Base-by-base conservation (phyloP, 768 basidiomycete genomes). In the Kwoniella sp. region DNA sequence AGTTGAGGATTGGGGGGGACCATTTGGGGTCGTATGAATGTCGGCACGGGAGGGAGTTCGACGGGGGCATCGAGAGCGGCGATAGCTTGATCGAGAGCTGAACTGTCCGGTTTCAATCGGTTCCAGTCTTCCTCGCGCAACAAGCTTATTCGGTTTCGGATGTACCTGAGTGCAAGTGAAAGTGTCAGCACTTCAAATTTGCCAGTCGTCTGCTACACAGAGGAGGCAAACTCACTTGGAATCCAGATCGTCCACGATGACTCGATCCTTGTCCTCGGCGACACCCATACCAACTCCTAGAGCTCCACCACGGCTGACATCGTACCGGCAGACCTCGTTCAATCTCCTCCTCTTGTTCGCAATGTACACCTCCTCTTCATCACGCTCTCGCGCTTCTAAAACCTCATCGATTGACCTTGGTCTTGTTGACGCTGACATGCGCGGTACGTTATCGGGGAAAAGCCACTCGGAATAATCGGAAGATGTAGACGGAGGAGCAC, bases 161-260 rank as follows among this genome's bases (percentile, higher is more conserved):
- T 72, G 58, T 77, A 79, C 48, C 71, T 73, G 40, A 24, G 19
- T 19, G 19, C 55, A 2, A 19, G 10, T 4, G 29, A 44, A 5
- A 47, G 27, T 53, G 26, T 24, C 25, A 21, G 17, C 26, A 33
- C 1, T 22, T 24, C 6, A 15, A 19, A 9, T 33, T 33, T 33
- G 7, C 13, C 33, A 6, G 6, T 33, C n/a, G n/a, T n/a, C n/a
- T n/a, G n/a, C 33, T 33, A 33, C 9, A 7, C 21, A 56, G 24
- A 13, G 17, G 37, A 6, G 10, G 17, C 4, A 27, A 5, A 67
- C 68, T 65, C 57, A 75, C 66, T 74, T 75, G 13, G 67, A 50
- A 57, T 81, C 81, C 53, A 70, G 76, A 65, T 82, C 82, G 64
- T 82, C 82, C 30, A 82, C 72, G 52, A 82, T 71, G 22, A 82